These are phyloP conservation scores for Glebionis coronaria DNA, from an alignment of 129 eudicot genomes.

Conservation along the genomic window DNA sequence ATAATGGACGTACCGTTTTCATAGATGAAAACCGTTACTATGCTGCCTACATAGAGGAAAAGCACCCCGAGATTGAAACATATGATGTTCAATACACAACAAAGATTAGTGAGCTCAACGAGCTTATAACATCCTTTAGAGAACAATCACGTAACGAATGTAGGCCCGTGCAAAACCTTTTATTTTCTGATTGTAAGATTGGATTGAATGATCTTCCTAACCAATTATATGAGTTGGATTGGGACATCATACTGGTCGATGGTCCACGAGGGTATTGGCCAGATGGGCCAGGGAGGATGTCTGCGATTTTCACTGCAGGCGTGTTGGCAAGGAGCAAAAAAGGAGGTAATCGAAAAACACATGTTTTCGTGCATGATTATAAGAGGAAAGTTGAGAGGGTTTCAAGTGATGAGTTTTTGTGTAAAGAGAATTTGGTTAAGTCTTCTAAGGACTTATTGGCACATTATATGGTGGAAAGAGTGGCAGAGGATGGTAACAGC, in stretches of 20 bases:
- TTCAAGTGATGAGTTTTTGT: slow-evolving; percentile 87
- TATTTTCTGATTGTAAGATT: slow-evolving; percentile 83
- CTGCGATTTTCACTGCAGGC: slow-evolving; percentile 89
- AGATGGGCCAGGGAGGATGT: slow-evolving; percentile 91
- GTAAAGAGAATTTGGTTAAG: slow-evolving; percentile 84
- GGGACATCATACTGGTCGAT: slow-evolving; percentile 89
- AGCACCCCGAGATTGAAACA: slow-evolving; percentile 72
- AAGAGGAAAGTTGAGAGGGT: slow-evolving; percentile 66
- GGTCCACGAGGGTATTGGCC: slow-evolving; percentile 99
- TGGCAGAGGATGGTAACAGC: slow-evolving; percentile 42
- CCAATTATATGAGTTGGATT: slow-evolving; percentile 79
- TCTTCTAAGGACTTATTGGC: slow-evolving; percentile 70
- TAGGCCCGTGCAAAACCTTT: slow-evolving; percentile 80
- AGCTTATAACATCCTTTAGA: slow-evolving; percentile 47
- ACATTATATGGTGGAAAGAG: slow-evolving; percentile 79
- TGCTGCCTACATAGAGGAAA: slow-evolving; percentile 80
- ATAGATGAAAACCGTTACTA: slow-evolving; percentile 87
- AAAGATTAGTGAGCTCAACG: slow-evolving; percentile 50
- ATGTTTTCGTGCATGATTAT: slow-evolving; percentile 88
- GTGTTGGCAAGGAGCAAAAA: slow-evolving; percentile 91
- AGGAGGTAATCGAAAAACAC: slow-evolving; percentile 69
- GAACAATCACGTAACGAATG: slow-evolving; percentile 70
- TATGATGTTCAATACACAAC: slow-evolving; percentile 93
- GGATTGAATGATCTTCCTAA: slow-evolving; percentile 94
- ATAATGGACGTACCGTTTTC: slow-evolving; percentile 70